These are phyloP conservation scores for Raffaelea ambrosiae DNA, from an alignment of 2,329 filamentous ascomycete genomes.

Conservation along the genomic window DNA sequence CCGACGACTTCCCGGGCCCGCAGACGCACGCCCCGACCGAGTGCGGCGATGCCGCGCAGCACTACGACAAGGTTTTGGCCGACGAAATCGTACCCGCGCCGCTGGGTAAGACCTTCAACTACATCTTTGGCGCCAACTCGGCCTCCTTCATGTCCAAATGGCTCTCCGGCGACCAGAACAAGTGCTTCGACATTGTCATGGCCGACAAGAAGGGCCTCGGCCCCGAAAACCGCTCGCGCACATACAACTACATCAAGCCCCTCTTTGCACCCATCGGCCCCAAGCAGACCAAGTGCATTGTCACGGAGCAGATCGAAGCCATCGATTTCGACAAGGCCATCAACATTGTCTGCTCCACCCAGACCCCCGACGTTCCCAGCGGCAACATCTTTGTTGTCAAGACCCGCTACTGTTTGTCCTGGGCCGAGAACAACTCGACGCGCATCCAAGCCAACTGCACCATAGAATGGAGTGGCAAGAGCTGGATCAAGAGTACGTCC, in stretches of 20 bases:
- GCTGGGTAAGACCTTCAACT: constrained; percentile 80
- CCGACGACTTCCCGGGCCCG: constrained; percentile 73
- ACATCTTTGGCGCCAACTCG: constrained; percentile 79
- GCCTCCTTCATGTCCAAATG: constrained; percentile 78
- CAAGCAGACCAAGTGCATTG: constrained; percentile 89
- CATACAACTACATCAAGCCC: constrained; percentile 86
- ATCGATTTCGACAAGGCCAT: constrained; percentile 83
- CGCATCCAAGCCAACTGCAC: constrained; percentile 79
- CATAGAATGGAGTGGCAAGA: constrained; percentile 95
- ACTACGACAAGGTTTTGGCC: constrained; percentile 77
- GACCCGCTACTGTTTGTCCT: constrained; percentile 89
- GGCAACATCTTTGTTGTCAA: constrained; percentile 88
- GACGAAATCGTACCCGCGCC: constrained; percentile 84
- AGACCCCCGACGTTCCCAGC: constrained; percentile 90
- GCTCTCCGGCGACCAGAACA: constrained; percentile 70
- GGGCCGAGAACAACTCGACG: constrained; percentile 81
- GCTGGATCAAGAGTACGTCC: constrained; percentile 82
- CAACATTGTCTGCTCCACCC: constrained; percentile 71
- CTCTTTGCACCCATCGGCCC: constrained; percentile 77
- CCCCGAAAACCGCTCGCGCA: constrained; percentile 64
- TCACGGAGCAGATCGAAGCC: constrained; percentile 72
- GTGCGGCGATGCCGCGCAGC: constrained; percentile 67
- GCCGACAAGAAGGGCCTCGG: constrained; percentile 74
- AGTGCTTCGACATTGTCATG: constrained; percentile 78
- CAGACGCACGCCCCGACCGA: constrained; percentile 73